phyloP scores from a whole-genome alignment of 306 rosid species.

The Pachyrhizus erosus region DNA sequence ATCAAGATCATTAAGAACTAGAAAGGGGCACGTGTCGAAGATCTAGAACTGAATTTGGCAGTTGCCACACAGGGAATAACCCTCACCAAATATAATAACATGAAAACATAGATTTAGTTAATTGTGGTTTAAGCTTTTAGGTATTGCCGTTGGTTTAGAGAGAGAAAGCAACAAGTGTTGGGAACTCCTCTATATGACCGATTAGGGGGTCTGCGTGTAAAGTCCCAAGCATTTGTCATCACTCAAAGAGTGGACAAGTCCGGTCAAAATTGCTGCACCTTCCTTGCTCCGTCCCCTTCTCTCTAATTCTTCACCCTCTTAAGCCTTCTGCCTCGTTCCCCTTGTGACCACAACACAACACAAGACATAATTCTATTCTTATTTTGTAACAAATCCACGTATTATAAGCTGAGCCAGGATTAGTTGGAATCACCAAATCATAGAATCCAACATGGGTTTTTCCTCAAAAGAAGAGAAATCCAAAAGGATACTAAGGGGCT shows the following conservation, averaged over 20 bases:
- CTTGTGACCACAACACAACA: conserved; percentile 32
- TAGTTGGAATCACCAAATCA: background rate
- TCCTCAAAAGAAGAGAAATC: conserved; percentile 79
- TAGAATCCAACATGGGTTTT: conserved; percentile 63
- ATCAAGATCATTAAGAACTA: background rate
- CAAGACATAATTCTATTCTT: background rate
- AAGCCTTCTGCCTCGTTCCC: background rate
- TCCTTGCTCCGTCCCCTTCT: conserved; percentile 9
- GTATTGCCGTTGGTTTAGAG: conserved; percentile 63
- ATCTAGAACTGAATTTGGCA: conserved; percentile 30
- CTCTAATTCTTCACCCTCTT: conserved; percentile 33
- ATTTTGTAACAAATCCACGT: background rate
- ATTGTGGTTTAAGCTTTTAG: conserved; percentile 52
- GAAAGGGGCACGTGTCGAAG: conserved; percentile 28
- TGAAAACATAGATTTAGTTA: background rate
- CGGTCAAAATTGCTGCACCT: conserved; percentile 59
- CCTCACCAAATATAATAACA: background rate
- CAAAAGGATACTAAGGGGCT: conserved; percentile 61
- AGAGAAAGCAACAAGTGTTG: background rate
- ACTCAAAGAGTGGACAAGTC: conserved; percentile 27
- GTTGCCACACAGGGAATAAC: conserved; percentile 1
- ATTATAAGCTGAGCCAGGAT: background rate
- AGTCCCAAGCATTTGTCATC: conserved; percentile 48
- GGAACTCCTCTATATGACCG: conserved; percentile 45
- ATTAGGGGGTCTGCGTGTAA: conserved; percentile 47